Evolutionary conservation across 2,329 filamentous ascomycete genomes (phyloP), one percentile per base, ranked within the genome.

Genomic region (Dendryphion nanum): DNA sequence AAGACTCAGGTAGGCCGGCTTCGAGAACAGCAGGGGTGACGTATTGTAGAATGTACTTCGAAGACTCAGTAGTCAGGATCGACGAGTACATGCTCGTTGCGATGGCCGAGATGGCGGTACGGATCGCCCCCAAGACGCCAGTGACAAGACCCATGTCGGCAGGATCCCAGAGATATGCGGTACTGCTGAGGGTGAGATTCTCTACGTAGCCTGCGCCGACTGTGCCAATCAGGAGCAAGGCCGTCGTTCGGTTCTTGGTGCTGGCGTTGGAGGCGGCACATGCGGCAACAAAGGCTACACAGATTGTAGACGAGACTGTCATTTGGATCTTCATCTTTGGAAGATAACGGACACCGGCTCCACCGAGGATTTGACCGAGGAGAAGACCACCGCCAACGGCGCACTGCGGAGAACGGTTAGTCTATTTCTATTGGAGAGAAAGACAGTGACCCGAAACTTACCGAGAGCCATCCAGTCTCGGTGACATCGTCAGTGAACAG

Each of bases 311-410:
- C n/a, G 57, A 50, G 21, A 59, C 51, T 1, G 52, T 54, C 50
- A 63, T 60, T 38, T 63, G 57, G 29, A 55, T 53, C 45, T 59
- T 60, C 45, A 58, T 59, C 7, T 49, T 46, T 4, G 59, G 57
- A 6, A 63, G 34, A 23, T 46, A 58, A 20, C 51, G 48, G n/a
- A 61, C 41, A 23, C 57, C 57, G 16, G 54, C 44, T 17, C 59
- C 59, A 33, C 56, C 57, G 8, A 55, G 42, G n/a, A 58, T 48
- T 36, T 63, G 57, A 5, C 59, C 57, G 7, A 59, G 45, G 13
- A 61, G 48, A 7, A 63, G 51, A 35, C 59, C 57, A n/a, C 59
- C 57, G 23, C 57, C 59, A 26, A 61, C 56, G 17, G 55, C 53
- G 35, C 54, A 58, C 53, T 56, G 24, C 8, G n/a, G 5, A 8